Evolutionary conservation across 352 stramenopile species (phyloP).

Genomic region (Phytophthora aleatoria): DNA sequence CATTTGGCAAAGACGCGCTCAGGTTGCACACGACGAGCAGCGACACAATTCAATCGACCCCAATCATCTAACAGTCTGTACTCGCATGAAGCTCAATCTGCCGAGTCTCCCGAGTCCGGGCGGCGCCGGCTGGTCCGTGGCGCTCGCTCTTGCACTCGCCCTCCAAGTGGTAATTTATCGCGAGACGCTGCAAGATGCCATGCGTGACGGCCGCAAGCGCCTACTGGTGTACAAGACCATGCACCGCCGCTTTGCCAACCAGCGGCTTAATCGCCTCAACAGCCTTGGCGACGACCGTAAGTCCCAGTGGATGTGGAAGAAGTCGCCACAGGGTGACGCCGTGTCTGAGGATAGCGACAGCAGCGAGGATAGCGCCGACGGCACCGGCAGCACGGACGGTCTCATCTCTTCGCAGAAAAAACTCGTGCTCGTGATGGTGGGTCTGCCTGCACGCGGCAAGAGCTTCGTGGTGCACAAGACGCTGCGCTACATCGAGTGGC

Average conservation of each 20-base stretch:
- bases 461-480: constrained; percentile 96
- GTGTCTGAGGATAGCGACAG: constrained; percentile 40
- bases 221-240: constrained; percentile 75
- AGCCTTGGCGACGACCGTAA: constrained; percentile 64
- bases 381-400: constrained; percentile 37
- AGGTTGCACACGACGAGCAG: constrained; percentile 2
- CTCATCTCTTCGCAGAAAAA: constrained; percentile 85
- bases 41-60: constrained; percentile 9
- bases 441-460: constrained; percentile 94
- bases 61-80: background rate
- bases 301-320: constrained; percentile 83
- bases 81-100: constrained; percentile 40
- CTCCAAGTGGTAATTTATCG: constrained; percentile 61
- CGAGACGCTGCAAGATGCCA: constrained; percentile 48
- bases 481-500: constrained; percentile 93
- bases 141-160: constrained; percentile 36
- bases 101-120: constrained; percentile 24
- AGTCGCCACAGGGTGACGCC: constrained; percentile 16
- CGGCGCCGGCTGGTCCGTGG: constrained; percentile 32
- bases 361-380: constrained; percentile 40
- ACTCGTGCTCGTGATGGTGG: constrained; percentile 94
- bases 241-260: constrained; percentile 77
- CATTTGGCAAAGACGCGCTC: constrained; percentile 33
- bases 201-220: constrained; percentile 52
- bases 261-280: constrained; percentile 72